Conservation (phyloP, 2,329 filamentous ascomycete genomes). For the Aspergillus versicolor region DNA sequence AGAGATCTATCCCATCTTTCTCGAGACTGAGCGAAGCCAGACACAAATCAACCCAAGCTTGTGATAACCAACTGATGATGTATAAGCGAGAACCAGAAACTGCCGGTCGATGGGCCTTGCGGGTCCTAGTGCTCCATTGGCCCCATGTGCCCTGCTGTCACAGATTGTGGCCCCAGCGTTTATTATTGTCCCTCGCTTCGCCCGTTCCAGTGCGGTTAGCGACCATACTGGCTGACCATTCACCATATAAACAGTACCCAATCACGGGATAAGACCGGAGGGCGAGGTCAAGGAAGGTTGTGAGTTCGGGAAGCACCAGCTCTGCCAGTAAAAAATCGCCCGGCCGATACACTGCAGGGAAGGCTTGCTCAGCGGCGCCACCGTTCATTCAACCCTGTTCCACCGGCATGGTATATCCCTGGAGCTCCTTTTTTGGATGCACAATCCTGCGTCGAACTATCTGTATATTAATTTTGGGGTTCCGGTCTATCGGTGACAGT, state of each 20-base stretch:
- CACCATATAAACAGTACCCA: not conserved
- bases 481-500: slow-evolving; percentile 2
- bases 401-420: slow-evolving; percentile 10
- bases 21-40: not conserved
- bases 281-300: not conserved
- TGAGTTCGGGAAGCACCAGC: not conserved
- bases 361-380: slow-evolving; percentile 7
- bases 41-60: not conserved
- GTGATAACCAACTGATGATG: slow-evolving; percentile 9
- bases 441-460: slow-evolving; percentile 10
- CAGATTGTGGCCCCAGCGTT: not conserved
- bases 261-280: not conserved
- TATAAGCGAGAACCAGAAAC: slow-evolving; percentile 4
- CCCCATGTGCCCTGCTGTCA: not conserved
- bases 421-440: slow-evolving; percentile 9
- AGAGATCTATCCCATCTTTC: slow-evolving; percentile 14
- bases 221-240: not conserved
- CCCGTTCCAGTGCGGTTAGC: not conserved
- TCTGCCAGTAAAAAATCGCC: not conserved
- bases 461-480: slow-evolving; percentile 6
- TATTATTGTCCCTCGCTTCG: not conserved
- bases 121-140: slow-evolving; percentile 4
- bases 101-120: not conserved
- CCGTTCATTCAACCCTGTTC: slow-evolving; percentile 1
- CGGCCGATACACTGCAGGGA: not conserved